These are phyloP conservation scores for Pythium monospermum DNA, from an alignment of 352 stramenopile genomes.

Conservation along the genomic window DNA sequence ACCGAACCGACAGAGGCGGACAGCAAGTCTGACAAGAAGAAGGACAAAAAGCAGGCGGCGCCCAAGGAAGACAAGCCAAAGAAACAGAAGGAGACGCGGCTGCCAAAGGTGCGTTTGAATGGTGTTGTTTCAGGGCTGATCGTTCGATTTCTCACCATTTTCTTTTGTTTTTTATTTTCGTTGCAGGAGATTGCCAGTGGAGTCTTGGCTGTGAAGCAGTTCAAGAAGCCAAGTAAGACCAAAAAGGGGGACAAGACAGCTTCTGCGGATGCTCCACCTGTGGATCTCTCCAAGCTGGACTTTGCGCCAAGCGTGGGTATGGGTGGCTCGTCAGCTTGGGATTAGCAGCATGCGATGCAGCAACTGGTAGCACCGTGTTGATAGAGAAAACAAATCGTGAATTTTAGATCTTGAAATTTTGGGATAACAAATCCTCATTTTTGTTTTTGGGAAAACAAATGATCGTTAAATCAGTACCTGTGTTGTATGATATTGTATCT, in stretches of 20 bases:
- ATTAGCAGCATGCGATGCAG: no score
- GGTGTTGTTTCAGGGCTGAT: neutral
- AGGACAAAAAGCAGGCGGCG: conserved; percentile 18
- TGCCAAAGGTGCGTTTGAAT: conserved; percentile 30
- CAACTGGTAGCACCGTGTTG: no score
- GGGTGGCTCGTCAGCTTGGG: conserved; percentile 67
- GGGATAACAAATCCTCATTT: neutral
- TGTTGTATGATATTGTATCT: conserved; percentile 8
- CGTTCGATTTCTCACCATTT: neutral
- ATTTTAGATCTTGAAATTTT: conserved; percentile 11
- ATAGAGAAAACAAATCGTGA: no score
- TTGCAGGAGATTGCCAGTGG: conserved; percentile 60
- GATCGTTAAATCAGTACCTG: no score
- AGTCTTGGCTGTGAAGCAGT: conserved; percentile 70
- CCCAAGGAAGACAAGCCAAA: conserved; percentile 15
- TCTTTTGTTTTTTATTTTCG: neutral
- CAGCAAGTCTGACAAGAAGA: conserved; percentile 29
- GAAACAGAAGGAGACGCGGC: conserved; percentile 27
- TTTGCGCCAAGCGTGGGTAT: conserved; percentile 63
- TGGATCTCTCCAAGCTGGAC: conserved; percentile 59
- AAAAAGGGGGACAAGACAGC: conserved; percentile 20
- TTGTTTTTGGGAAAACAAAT: no score
- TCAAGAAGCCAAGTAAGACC: conserved; percentile 60
- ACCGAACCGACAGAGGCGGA: no score
- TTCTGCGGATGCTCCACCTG: conserved; percentile 5